phyloP scores from a whole-genome alignment of 2,329 filamentous ascomycete genomes.

The Trichophyton schoenleinii region DNA sequence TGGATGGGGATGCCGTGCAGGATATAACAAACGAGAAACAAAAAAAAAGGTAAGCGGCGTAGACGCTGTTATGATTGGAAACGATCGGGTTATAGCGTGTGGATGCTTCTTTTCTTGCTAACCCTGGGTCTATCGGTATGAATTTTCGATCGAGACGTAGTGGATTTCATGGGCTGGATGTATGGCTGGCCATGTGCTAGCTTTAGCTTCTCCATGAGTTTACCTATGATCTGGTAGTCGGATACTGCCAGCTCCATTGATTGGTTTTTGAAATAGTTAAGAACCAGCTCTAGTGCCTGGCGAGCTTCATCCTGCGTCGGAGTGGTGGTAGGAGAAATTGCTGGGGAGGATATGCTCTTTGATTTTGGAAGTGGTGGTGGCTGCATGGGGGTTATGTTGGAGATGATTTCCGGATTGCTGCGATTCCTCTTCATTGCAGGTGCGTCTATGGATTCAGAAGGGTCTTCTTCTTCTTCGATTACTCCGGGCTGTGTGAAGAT shows the following conservation, averaged over 20 bases:
- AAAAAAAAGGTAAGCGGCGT: background rate
- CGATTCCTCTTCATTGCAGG: conserved; percentile 33
- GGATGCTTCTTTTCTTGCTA: conserved; percentile 37
- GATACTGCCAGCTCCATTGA: conserved; percentile 59
- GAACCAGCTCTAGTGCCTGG: conserved; percentile 65
- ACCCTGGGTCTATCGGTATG: conserved; percentile 30
- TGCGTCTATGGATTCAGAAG: conserved; percentile 17
- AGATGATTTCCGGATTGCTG: conserved; percentile 34
- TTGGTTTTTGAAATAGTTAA: conserved; percentile 67
- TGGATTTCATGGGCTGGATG: conserved; percentile 23
- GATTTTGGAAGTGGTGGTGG: conserved; percentile 28
- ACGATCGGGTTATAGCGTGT: conserved; percentile 20
- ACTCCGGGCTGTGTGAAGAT: conserved; percentile 33
- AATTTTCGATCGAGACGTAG: conserved; percentile 33
- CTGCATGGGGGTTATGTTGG: conserved; percentile 24
- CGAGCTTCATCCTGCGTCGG: conserved; percentile 78
- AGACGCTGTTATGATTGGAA: background rate
- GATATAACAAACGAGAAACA: background rate
- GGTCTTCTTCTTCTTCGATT: conserved; percentile 34
- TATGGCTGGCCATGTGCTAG: conserved; percentile 42
- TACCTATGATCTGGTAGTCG: conserved; percentile 65
- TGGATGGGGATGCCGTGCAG: conserved; percentile 1
- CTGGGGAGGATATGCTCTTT: conserved; percentile 32
- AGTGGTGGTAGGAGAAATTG: conserved; percentile 46
- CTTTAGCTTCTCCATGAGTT: conserved; percentile 74